A percentile compares a stretch with the other conserved stretches of the same genome.
Conservation (phyloP, 2,329 filamentous ascomycete genomes). For the Tolypocladium ovalisporum region DNA sequence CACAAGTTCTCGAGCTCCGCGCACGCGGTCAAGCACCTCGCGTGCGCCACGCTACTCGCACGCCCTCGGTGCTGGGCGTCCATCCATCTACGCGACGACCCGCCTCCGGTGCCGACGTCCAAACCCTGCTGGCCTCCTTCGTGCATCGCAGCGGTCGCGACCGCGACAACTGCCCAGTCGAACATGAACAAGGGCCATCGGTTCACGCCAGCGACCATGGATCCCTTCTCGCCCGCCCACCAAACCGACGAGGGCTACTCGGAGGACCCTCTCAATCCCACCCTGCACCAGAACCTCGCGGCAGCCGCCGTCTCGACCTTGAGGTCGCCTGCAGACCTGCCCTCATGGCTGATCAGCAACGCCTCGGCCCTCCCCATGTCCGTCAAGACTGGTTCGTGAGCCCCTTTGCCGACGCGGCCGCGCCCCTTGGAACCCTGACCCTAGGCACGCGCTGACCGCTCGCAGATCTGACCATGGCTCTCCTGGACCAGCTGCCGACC, state of each 20-base stretch:
- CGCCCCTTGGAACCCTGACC: not conserved
- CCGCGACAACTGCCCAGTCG: not conserved
- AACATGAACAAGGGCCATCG: constrained; percentile 17
- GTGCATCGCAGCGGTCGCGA: not conserved
- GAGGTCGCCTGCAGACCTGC: constrained; percentile 31
- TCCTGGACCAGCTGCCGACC: constrained; percentile 70
- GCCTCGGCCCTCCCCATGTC: constrained; percentile 36
- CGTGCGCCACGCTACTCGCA: not conserved
- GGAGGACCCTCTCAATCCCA: constrained; percentile 53
- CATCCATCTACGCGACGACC: not conserved
- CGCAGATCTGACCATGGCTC: constrained; percentile 67
- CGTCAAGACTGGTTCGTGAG: constrained; percentile 36
- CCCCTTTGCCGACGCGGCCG: not conserved
- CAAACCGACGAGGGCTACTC: constrained; percentile 81
- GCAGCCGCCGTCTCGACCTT: constrained; percentile 20
- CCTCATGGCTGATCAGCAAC: constrained; percentile 38
- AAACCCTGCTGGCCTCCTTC: not conserved
- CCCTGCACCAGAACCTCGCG: constrained; percentile 20
- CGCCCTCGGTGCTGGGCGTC: not conserved
- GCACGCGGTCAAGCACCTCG: not conserved
- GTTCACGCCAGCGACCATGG: constrained; percentile 21
- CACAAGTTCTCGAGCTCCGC: not conserved
- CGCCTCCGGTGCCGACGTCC: not conserved
- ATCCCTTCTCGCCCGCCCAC: constrained; percentile 37
- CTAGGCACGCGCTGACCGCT: not conserved